Conservation (phyloP, 768 basidiomycete genomes). For the Trametes elegans region DNA sequence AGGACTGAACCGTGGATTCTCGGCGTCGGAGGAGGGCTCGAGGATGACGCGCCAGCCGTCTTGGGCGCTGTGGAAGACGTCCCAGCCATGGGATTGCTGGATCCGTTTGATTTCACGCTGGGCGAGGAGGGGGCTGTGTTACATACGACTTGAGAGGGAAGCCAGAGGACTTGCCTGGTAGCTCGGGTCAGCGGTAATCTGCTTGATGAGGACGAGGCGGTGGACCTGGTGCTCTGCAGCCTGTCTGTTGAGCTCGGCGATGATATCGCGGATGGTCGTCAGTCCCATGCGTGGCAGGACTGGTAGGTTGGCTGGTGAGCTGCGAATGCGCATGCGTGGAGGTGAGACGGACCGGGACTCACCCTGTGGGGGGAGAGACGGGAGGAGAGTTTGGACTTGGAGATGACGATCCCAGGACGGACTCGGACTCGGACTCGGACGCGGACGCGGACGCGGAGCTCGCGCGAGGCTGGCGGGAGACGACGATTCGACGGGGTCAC, state of each 20-base stretch:
- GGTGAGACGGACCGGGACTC: too few relatives aligned
- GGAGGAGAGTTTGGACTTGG: background rate
- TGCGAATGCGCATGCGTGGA: too few relatives aligned
- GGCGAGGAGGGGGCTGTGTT: background rate
- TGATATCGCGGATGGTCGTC: constrained; percentile 22
- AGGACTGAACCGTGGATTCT: constrained; percentile 13
- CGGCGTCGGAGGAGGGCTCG: constrained; percentile 6
- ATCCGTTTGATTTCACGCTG: constrained; percentile 13
- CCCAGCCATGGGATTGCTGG: constrained; percentile 5
- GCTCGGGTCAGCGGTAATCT: constrained; percentile 20
- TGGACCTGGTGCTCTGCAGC: constrained; percentile 18
- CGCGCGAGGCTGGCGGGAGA: background rate
- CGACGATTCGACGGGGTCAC: background rate
- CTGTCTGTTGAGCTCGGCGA: constrained; percentile 22
- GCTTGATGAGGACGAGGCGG: constrained; percentile 19
- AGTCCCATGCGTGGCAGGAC: constrained; percentile 3
- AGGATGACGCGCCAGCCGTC: constrained; percentile 19
- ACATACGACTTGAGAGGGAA: background rate
- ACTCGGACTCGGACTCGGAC: too few relatives aligned
- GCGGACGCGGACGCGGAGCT: too few relatives aligned
- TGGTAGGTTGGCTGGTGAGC: too few relatives aligned
- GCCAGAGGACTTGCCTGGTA: constrained; percentile 15
- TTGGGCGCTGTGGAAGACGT: constrained; percentile 10
- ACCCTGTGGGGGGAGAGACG: background rate
- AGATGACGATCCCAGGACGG: background rate